Percentiles rank a stretch among this genome's conserved stretches.
Evolutionary conservation across 257 asterid species (phyloP).

Genomic region (Nemophila menziesii): DNA sequence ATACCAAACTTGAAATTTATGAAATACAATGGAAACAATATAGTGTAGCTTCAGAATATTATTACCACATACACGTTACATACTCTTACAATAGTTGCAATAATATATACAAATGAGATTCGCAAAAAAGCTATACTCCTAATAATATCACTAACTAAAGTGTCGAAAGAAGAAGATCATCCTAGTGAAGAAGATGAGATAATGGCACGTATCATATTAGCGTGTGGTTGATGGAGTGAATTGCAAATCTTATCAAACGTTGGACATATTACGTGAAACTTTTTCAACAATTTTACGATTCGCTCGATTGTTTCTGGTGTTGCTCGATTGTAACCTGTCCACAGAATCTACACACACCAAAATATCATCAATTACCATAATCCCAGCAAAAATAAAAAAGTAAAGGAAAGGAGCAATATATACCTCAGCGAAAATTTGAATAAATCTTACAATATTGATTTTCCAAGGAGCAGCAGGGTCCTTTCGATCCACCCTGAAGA

Average conservation of each 20-base stretch:
- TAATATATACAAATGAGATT: no score
- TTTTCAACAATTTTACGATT: slow-evolving; percentile 69
- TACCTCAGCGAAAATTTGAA: slow-evolving; percentile 90
- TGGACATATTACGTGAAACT: slow-evolving; percentile 70
- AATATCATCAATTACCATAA: no score
- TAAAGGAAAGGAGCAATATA: slow-evolving; percentile 6
- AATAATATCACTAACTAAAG: no score
- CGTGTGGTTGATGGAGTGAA: slow-evolving; percentile 77
- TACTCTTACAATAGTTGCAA: no score
- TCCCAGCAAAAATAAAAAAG: no score
- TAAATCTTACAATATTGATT: slow-evolving; percentile 76
- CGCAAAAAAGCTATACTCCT: no score
- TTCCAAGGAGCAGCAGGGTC: slow-evolving; percentile 74
- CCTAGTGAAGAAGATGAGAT: slow-evolving; percentile 50
- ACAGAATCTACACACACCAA: slow-evolving; percentile 40
- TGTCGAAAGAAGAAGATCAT: no score
- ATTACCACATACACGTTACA: no score
- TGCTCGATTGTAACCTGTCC: slow-evolving; percentile 77
- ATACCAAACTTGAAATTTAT: no score
- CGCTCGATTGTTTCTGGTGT: slow-evolving; percentile 63
- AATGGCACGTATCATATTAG: slow-evolving; percentile 56
- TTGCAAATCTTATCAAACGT: slow-evolving; percentile 56
- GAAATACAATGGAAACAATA: no score
- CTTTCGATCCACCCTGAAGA: slow-evolving; percentile 61
- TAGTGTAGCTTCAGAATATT: no score